Evolutionary conservation across 140 eudicot genomes (phyloP), one percentile per base, ranked within the genome.

Genomic region (Ambrosia hybrid): DNA sequence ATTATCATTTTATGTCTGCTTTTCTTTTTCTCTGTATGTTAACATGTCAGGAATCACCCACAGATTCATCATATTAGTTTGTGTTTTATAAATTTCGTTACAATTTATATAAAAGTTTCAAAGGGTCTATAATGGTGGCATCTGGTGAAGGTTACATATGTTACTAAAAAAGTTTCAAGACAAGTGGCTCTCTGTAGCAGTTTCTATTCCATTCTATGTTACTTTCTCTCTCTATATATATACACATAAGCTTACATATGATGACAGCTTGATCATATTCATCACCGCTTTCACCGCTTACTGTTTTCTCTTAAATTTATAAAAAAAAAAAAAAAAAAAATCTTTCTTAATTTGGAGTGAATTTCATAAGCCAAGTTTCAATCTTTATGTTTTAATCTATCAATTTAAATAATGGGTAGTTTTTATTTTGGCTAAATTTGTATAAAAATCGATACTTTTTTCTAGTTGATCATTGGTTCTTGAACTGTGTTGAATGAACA

Each of bases 161-260:
- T n/a, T n/a, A 17, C 57, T 43, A 9, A 43, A 43, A 43, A 43
- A 7, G 39, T 59, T 49, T 16, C 49, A n/a, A 64, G 88, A 76
- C 89, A 86, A 70, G 89, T 83, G 92, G 72, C 88, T 57, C 69
- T 15, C 16, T 63, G 43, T 57, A 68, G 21, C 56, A 36, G 17
- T 4, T 63, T 78, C 65, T 39, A 43, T 17, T 39, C 36, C 52
- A 33, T 71, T 39, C 65, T 46, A 67, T 64, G 61, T 63, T 71
- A 30, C 51, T 46, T 71, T 39, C 51, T 46, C 75, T 64, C 67
- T 63, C 76, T 78, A 13, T 16, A 49, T n/a, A 38, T 30, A n/a
- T 49, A 62, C 45, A 55, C 52, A 36, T 43, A 62, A 6, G 16
- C 58, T 6, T 70, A 59, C 21, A 15, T 58, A 12, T 41, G 30